phyloP scores from a whole-genome alignment of 2,329 filamentous ascomycete species.

The Mollisiaceae sp. region DNA sequence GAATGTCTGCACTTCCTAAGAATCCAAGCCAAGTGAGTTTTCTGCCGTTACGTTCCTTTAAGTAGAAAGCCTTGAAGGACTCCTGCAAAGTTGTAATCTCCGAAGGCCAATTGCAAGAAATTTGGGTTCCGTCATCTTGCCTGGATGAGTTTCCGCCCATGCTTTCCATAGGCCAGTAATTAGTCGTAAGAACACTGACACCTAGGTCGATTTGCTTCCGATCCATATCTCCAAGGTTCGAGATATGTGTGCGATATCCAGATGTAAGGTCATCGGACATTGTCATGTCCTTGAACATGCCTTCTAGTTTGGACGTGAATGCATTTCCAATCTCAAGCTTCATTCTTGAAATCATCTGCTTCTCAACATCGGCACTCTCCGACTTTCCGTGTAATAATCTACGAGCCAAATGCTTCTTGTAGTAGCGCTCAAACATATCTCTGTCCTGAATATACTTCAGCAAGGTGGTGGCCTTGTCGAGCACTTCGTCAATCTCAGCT shows the following conservation, averaged over 20 bases:
- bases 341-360: constrained; percentile 95
- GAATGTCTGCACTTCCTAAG: constrained; percentile 82
- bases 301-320: constrained; percentile 91
- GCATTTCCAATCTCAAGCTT: constrained; percentile 95
- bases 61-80: constrained; percentile 89
- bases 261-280: constrained; percentile 83
- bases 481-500: constrained; percentile 77
- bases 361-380: constrained; percentile 89
- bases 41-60: constrained; percentile 83
- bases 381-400: constrained; percentile 88
- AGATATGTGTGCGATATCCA: constrained; percentile 74
- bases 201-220: constrained; percentile 75
- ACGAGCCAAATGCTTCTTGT: constrained; percentile 94
- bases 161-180: constrained; percentile 92
- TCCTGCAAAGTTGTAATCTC: constrained; percentile 77
- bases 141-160: constrained; percentile 67
- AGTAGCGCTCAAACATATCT: constrained; percentile 95
- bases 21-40: constrained; percentile 81
- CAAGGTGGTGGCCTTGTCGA: constrained; percentile 89
- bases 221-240: constrained; percentile 55
- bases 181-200: constrained; percentile 87
- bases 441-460: constrained; percentile 89
- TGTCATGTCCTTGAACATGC: constrained; percentile 97
- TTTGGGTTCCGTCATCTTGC: constrained; percentile 51
- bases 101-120: constrained; percentile 73